Evolutionary conservation across 768 basidiomycete species (phyloP).

Genomic region (Suillus decipiens): DNA sequence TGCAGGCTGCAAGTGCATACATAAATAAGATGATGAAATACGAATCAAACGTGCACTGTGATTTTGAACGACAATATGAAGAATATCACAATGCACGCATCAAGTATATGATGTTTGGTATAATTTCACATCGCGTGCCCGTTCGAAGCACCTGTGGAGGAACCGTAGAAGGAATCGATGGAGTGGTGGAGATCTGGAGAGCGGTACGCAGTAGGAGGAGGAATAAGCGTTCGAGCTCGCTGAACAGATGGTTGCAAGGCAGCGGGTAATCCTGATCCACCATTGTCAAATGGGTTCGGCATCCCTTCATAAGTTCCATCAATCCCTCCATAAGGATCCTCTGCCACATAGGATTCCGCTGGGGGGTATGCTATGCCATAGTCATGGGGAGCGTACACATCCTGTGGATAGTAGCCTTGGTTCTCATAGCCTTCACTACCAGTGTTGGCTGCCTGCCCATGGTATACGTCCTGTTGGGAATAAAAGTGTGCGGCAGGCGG

Average conservation of each 20-base stretch:
- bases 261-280: conserved; percentile 15
- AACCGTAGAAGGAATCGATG: conserved; percentile 31
- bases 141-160: neutral
- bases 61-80: conserved; percentile 3
- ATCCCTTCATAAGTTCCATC: conserved; percentile 9
- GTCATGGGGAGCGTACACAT: conserved; percentile 25
- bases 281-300: conserved; percentile 19
- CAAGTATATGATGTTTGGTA: neutral
- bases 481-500: conserved; percentile 26
- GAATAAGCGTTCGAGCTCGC: neutral
- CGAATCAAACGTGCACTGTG: conserved; percentile 5
- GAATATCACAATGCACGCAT: conserved; percentile 5
- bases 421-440: conserved; percentile 7
- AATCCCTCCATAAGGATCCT: conserved; percentile 20
- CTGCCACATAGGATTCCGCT: conserved; percentile 24
- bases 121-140: neutral
- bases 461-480: conserved; percentile 18
- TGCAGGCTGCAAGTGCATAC: neutral
- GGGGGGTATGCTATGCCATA: conserved; percentile 32
- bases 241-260: conserved; percentile 20
- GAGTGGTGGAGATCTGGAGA: conserved; percentile 22
- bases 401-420: conserved; percentile 23
- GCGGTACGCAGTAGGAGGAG: conserved; percentile 10
- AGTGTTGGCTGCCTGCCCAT: conserved; percentile 11
- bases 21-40: conserved; percentile 4